Evolutionary conservation across 495 filamentous ascomycete species (phyloP), one percentile per base, ranked within the genome.

Genomic region (Endocarpon pusillum): DNA sequence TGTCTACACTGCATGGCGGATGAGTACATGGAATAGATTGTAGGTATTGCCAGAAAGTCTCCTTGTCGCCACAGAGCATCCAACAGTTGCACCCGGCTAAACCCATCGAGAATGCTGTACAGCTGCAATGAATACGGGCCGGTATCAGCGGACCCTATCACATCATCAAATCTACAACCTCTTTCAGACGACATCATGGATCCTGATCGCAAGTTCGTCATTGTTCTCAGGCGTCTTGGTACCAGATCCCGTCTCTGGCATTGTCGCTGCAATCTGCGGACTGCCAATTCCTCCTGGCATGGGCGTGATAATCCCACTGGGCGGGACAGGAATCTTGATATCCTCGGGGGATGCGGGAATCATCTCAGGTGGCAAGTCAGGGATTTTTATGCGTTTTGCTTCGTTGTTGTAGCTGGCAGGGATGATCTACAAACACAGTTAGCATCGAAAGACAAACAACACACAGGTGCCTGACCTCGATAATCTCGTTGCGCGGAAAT

Each of bases 371-470:
- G 70, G 66, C 10, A 81, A 59, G 21, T 59, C 64, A 18, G 73
- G 71, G 38, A 87, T 85, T 42, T 75, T 71, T 43, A 99, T 81
- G 35, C 86, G 74, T 46, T 79, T 83, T 12, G 85, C 80, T 51
- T 83, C 78, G 52, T 99, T 99, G 54, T 94, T 85, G 50, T 99
- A 99, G 25, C 81, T 85, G 32, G 86, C 82, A 2, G 91, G 91
- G 35, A 99, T 93, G 36, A 99, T 93, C 75, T 81, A 35, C 2
- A 39, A 6, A 33, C 18, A 15, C 12, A 25, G 39, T 50, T 21
- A 43, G 42, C 21, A 32, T 48, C 32, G 16, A 43, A 38, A 24
- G 20, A 24, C n/a, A n/a, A n/a, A n/a, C n/a, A n/a, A n/a, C n/a
- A n/a, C n/a, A n/a, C n/a, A n/a, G n/a, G n/a, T n/a, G n/a, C n/a